Conservation (phyloP, 805 yeast species). For the Wickerhamomyces kurtzmanii region DNA sequence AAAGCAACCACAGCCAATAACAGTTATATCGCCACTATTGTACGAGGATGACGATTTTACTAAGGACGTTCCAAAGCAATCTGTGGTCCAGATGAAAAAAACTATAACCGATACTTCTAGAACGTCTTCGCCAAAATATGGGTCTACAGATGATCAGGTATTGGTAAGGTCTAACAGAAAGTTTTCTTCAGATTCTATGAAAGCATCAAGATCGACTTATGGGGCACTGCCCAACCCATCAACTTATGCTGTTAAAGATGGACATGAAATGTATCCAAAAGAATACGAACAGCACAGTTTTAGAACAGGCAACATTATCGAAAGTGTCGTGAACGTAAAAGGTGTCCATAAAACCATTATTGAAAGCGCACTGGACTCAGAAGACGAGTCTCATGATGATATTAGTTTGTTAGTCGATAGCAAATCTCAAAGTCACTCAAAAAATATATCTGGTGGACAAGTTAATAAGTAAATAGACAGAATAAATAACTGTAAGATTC, state of each 20-base stretch:
- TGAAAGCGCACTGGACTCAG: conserved; percentile 47
- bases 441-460: neutral
- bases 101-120: conserved; percentile 2
- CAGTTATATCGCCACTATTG: conserved; percentile 4
- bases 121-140: conserved; percentile 13
- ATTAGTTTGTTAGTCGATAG: no score
- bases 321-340: conserved; percentile 71
- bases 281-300: conserved; percentile 10
- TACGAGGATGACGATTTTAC: conserved; percentile 8
- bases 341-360: conserved; percentile 84
- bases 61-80: conserved; percentile 1
- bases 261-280: neutral
- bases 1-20: conserved; percentile 31
- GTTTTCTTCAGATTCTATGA: no score
- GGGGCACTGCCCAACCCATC: no score
- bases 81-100: conserved; percentile 8
- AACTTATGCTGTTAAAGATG: no score
- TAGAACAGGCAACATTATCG: conserved; percentile 45
- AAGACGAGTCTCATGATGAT: conserved; percentile 17
- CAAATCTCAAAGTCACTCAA: neutral
- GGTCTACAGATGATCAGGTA: conserved; percentile 7
- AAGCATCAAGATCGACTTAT: no score
- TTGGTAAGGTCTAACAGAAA: no score
- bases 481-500: neutral
- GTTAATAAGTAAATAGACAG: neutral